These are phyloP conservation scores for Debaryomyces nepalensis DNA, from an alignment of 1,139 yeast genomes.

Conservation along the genomic window DNA sequence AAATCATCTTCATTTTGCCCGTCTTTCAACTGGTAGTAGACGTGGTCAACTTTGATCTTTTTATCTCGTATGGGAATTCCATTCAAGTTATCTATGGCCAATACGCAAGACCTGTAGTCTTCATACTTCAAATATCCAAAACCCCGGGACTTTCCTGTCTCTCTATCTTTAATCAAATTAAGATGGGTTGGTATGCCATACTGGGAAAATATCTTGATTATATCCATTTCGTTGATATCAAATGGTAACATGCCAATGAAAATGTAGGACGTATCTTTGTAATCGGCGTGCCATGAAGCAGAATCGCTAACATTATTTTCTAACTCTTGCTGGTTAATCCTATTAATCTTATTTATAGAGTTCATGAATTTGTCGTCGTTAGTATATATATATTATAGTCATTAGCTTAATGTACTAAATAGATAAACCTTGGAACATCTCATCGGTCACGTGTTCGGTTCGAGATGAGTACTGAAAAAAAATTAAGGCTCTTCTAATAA, in stretches of 20 bases:
- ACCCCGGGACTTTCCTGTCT: conserved; percentile 72
- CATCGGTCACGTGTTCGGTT: conserved; percentile 9
- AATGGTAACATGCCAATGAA: conserved; percentile 74
- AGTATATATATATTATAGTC: background rate
- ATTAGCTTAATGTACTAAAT: background rate
- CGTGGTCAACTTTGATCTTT: conserved; percentile 73
- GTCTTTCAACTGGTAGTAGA: conserved; percentile 60
- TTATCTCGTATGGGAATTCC: conserved; percentile 69
- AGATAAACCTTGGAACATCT: conserved; percentile 6
- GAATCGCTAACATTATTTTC: conserved; percentile 58
- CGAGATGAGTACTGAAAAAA: conserved; percentile 14
- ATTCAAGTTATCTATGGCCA: conserved; percentile 89
- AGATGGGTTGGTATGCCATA: conserved; percentile 86
- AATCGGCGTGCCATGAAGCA: conserved; percentile 92
- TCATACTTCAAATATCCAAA: conserved; percentile 85
- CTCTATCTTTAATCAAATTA: conserved; percentile 69
- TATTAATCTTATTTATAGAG: conserved; percentile 54
- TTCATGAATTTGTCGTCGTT: conserved; percentile 34
- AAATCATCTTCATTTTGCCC: conserved; percentile 54
- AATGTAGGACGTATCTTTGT: conserved; percentile 61
- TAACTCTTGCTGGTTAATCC: conserved; percentile 71
- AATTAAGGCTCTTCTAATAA: conserved; percentile 5
- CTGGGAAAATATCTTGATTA: conserved; percentile 81
- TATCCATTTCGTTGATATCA: conserved; percentile 72
- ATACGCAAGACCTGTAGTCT: conserved; percentile 76